Percentiles rank a stretch among this genome's conserved stretches.
Conservation (phyloP, 805 yeast species). For the Zygosaccharomyces siamensis region DNA sequence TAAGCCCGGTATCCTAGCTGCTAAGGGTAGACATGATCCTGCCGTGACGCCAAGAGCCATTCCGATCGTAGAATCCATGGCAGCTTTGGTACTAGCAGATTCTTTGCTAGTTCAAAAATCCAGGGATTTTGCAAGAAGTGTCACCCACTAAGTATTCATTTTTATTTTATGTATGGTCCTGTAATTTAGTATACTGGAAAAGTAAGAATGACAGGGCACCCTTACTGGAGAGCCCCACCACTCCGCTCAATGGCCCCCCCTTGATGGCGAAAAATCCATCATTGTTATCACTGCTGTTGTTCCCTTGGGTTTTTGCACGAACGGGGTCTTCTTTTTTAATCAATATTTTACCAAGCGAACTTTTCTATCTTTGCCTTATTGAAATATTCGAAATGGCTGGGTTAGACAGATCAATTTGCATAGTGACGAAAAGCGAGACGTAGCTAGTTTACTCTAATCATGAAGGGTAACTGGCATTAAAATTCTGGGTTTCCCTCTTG, state of each 20-base stretch:
- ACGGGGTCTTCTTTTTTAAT: not conserved
- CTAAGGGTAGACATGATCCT: conserved; percentile 98
- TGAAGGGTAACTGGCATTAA: not conserved
- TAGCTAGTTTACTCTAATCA: not conserved
- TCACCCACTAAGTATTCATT: conserved; percentile 26
- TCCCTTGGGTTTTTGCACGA: not conserved
- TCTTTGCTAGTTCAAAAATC: conserved; percentile 79
- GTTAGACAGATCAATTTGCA: conserved; percentile 4
- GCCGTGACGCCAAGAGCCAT: conserved; percentile 98
- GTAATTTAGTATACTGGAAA: not conserved
- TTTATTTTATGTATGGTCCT: not conserved
- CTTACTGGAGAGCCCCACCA: not conserved
- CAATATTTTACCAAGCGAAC: conserved; percentile 4
- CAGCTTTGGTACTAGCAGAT: conserved; percentile 91
- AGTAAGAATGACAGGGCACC: not conserved
- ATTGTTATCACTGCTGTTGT: not conserved
- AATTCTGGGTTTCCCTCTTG: not conserved
- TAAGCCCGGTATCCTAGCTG: conserved; percentile 78
- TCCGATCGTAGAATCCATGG: conserved; percentile 97
- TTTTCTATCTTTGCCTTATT: not conserved
- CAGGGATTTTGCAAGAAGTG: conserved; percentile 52
- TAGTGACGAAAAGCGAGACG: not conserved
- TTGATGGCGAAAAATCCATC: not conserved
- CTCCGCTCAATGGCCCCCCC: not conserved
- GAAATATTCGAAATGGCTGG: conserved; percentile 14